Base-by-base conservation (phyloP, 768 basidiomycete species). In the Favolaschia claudopus region DNA sequence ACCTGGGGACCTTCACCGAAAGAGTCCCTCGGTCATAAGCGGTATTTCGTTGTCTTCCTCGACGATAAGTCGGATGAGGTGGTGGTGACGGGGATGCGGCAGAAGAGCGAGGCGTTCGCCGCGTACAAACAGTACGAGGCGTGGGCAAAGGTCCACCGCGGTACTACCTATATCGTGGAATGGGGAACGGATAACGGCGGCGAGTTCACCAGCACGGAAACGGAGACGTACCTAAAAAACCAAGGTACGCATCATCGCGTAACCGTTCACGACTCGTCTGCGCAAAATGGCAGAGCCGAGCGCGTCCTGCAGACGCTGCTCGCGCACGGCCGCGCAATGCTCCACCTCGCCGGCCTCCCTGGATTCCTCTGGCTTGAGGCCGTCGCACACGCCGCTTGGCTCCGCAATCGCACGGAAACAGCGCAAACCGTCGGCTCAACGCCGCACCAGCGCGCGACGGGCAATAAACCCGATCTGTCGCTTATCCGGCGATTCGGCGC, bases 281-380 rank as follows among this genome's bases (percentile, higher is more conserved):
- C 70, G 19, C 67, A 72, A 48, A 74, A 74, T 34, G 70, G 74
- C 10, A 34, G 72, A 5, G 71, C 73, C 1, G 73, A 76, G 52
- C 60, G 68, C 7, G 47, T 67, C 12, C 74, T 68, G 20, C 49
- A 66, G 5, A 68, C 63, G 2, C 24, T 70, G 2, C 8, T 64
- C 5, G 67, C 70, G n/a, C 38, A 64, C 5, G 63, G 51, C 5
- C 47, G 60, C 0, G 67, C 70, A 0, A 55, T 74, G 58, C 57
- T 67, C 8, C 43, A 52, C 38, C 43, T 27, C 19, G 38, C 54
- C 0, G 47, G 53, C 19, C 28, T 71, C 0, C 64, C 63, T 13
- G 29, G 55, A 5, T 49, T 27, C 17, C 60, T 72, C 3, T 73
- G 69, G 70, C 60, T 43, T 1, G 67, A 70, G 19, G 63, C 69